A percentile compares a stretch with the other conserved stretches of the same genome.
Evolutionary conservation across 2,329 filamentous ascomycete species (phyloP).

Genomic region (Exophiala sp.): DNA sequence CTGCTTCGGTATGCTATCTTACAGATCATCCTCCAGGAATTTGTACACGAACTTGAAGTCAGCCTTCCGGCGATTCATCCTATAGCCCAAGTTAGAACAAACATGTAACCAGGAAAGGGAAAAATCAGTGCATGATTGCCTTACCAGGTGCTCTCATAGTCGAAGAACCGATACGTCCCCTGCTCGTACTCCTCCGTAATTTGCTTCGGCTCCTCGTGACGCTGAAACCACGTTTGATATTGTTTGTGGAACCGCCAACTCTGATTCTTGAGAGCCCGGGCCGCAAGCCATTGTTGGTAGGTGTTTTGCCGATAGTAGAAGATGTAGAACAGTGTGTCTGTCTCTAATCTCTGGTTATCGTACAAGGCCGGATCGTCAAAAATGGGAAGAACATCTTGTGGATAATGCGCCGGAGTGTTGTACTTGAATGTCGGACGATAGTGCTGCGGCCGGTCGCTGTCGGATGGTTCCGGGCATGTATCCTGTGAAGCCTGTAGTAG

Average conservation of each 20-base stretch:
- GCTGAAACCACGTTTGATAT: slow-evolving; percentile 99
- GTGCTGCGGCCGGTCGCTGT: slow-evolving; percentile 76
- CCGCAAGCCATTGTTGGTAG: slow-evolving; percentile 91
- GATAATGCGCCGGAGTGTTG: slow-evolving; percentile 77
- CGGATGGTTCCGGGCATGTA: slow-evolving; percentile 68
- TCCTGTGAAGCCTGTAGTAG: slow-evolving; percentile 73
- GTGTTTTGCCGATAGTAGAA: slow-evolving; percentile 99
- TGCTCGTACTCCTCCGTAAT: slow-evolving; percentile 99
- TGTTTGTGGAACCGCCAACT: slow-evolving; percentile 99
- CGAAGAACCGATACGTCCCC: slow-evolving; percentile 98
- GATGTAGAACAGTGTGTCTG: slow-evolving; percentile 95
- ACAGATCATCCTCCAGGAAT: slow-evolving; percentile 91
- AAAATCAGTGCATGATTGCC: slow-evolving; percentile 34
- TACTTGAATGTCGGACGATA: slow-evolving; percentile 82
- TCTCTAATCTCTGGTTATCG: slow-evolving; percentile 71
- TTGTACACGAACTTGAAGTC: slow-evolving; percentile 99
- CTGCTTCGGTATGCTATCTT: slow-evolving; percentile 10
- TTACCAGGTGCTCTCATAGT: slow-evolving; percentile 98
- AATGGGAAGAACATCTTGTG: slow-evolving; percentile 84
- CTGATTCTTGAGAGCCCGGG: slow-evolving; percentile 95
- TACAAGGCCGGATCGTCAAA: slow-evolving; percentile 91
- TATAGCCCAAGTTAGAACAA: slow-evolving; percentile 39
- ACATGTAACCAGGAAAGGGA: slow-evolving; percentile 18
- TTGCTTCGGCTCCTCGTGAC: slow-evolving; percentile 95
- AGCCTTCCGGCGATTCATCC: slow-evolving; percentile 98